Evolutionary conservation across 345 rosid species (phyloP).

Genomic region (Theobroma cacao): DNA sequence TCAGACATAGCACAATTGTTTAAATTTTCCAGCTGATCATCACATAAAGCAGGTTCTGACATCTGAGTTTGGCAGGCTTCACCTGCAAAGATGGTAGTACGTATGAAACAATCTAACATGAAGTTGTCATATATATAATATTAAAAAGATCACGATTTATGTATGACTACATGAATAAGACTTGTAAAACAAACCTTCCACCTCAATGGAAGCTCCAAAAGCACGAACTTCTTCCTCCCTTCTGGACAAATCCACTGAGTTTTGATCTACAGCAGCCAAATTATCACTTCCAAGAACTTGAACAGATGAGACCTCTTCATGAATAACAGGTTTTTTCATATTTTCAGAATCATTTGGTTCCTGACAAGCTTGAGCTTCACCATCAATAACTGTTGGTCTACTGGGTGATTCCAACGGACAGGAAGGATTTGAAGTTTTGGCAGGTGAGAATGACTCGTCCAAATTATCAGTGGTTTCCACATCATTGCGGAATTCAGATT

Average conservation of each 20-base stretch:
- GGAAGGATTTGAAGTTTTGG: conserved; percentile 24
- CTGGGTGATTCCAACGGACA: conserved; percentile 29
- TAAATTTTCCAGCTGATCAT: conserved; percentile 37
- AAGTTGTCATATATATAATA: not conserved
- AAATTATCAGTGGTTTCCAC: conserved; percentile 20
- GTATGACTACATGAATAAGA: conserved; percentile 13
- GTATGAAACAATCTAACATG: conserved; percentile 2
- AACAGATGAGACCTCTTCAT: conserved; percentile 24
- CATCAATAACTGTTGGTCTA: conserved; percentile 27
- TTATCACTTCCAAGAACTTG: conserved; percentile 15
- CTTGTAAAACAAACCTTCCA: conserved; percentile 46
- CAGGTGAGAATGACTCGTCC: conserved; percentile 20
- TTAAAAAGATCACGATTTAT: not conserved
- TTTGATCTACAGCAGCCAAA: conserved; percentile 14
- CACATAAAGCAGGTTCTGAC: conserved; percentile 33
- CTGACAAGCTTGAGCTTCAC: conserved; percentile 34
- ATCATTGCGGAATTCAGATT: conserved; percentile 23
- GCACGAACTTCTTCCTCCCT: conserved; percentile 22
- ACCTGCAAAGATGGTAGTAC: conserved; percentile 20
- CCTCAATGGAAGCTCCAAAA: conserved; percentile 30
- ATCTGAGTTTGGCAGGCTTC: conserved; percentile 36
- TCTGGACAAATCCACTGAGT: conserved; percentile 15
- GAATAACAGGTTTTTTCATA: conserved; percentile 17
- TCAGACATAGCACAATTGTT: conserved; percentile 36
- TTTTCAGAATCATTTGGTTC: conserved; percentile 26